Conservation (phyloP, 352 stramenopile species). For the Thalassiosira pacifica region DNA sequence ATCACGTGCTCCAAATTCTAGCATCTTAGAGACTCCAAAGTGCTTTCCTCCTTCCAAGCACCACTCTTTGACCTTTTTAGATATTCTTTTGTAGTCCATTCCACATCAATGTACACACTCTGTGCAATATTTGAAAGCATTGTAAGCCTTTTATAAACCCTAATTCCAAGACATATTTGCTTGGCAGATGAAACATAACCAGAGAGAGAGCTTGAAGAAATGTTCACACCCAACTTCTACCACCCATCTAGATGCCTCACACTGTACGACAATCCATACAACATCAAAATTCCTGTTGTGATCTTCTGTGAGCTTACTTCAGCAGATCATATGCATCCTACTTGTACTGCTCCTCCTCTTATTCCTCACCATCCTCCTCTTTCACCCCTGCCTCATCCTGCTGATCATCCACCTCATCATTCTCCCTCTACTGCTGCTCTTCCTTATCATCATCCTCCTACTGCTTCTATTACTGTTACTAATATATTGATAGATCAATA, state of each 20-base stretch:
- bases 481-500: no score
- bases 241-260: constrained; percentile 11
- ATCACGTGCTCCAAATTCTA: not conserved
- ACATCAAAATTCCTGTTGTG: constrained; percentile 27
- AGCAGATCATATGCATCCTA: no score
- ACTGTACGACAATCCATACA: constrained; percentile 20
- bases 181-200: constrained; percentile 34
- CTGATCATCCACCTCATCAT: no score
- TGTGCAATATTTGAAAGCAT: constrained; percentile 7
- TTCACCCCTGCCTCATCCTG: no score
- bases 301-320: not conserved
- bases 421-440: no score
- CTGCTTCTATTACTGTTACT: no score
- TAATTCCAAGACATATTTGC: constrained; percentile 3
- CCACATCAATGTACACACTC: no score
- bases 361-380: no score
- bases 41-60: not conserved
- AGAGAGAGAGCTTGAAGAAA: constrained; percentile 46
- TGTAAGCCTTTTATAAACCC: constrained; percentile 4
- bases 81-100: no score
- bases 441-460: no score
- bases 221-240: constrained; percentile 40
- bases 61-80: not conserved
- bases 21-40: not conserved
- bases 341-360: no score